A percentile compares a stretch with the other conserved stretches of the same genome.
These are phyloP conservation scores for Tetrahymena malaccensis DNA, from an alignment of 73 alveolate genomes.

Conservation along the genomic window DNA sequence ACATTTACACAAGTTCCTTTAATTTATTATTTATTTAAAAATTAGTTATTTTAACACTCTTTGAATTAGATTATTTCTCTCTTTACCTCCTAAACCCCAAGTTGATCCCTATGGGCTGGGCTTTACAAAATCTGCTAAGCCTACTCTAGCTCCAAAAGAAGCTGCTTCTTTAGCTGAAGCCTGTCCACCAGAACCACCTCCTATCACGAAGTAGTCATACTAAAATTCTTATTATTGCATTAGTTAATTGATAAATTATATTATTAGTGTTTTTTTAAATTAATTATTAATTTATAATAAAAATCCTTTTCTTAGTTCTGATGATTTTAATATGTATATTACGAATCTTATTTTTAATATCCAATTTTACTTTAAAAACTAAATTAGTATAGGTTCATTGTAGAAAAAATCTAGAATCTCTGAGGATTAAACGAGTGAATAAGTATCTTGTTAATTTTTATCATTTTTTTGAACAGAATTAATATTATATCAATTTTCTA, in stretches of 20 bases:
- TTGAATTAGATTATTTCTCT: not conserved
- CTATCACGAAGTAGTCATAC: conserved; percentile 85
- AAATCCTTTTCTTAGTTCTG: not conserved
- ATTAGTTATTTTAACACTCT: too few relatives aligned
- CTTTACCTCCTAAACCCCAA: conserved; percentile 91
- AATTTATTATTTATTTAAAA: too few relatives aligned
- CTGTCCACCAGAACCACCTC: conserved; percentile 99
- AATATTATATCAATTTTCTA: not conserved
- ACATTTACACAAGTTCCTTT: conserved; percentile 98
- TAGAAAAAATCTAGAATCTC: not conserved
- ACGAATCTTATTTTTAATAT: not conserved
- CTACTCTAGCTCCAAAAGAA: conserved; percentile 81
- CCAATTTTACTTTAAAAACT: not conserved
- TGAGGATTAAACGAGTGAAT: not conserved
- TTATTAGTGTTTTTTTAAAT: not conserved
- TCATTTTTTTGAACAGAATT: not conserved
- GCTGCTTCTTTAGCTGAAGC: conserved; percentile 98
- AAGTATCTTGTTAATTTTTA: not conserved
- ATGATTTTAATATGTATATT: not conserved
- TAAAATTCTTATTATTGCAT: conserved; percentile 26
- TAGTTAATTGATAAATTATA: not conserved
- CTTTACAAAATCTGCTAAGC: conserved; percentile 93
- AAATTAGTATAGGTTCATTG: not conserved
- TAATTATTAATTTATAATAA: not conserved
- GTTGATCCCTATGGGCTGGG: conserved; percentile 93